These are phyloP conservation scores for Suillus discolor DNA, from an alignment of 768 basidiomycete genomes.

Conservation along the genomic window DNA sequence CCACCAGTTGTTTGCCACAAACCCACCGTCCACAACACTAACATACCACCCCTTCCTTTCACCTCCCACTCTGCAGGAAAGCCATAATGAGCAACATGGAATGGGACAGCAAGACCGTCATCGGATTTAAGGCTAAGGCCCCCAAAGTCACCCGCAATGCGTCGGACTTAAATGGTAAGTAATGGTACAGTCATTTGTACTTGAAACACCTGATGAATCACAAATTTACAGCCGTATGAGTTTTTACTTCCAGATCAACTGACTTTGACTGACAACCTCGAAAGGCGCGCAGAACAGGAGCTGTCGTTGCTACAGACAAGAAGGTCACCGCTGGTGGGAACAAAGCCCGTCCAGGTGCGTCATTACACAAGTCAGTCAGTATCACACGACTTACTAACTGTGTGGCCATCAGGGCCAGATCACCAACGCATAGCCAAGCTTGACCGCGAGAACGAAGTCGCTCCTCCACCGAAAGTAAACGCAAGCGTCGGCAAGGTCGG, in stretches of 20 bases:
- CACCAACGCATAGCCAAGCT: conserved; percentile 94
- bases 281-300: conserved; percentile 75
- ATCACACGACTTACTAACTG: background rate
- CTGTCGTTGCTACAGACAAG: conserved; percentile 83
- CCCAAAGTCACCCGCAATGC: conserved; percentile 66
- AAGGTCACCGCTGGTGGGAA: conserved; percentile 69
- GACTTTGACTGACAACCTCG: conserved; percentile 11
- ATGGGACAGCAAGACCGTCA: conserved; percentile 74
- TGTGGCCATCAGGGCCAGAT: conserved; percentile 67
- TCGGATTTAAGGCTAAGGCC: conserved; percentile 65
- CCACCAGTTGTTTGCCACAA: background rate
- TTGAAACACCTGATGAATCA: conserved; percentile 17
- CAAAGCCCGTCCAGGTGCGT: conserved; percentile 74
- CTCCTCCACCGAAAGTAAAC: conserved; percentile 82
- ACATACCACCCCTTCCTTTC: background rate
- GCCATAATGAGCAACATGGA: conserved; percentile 53
- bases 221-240: conserved; percentile 54
- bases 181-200: conserved; percentile 5
- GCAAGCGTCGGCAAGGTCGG: conserved; percentile 73
- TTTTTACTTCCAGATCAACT: background rate
- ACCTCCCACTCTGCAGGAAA: background rate
- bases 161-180: conserved; percentile 57
- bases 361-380: background rate
- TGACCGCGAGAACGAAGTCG: conserved; percentile 94
- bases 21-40: background rate